Evolutionary conservation across 768 basidiomycete genomes (phyloP).

Genomic region (Tricholoma matsutake): DNA sequence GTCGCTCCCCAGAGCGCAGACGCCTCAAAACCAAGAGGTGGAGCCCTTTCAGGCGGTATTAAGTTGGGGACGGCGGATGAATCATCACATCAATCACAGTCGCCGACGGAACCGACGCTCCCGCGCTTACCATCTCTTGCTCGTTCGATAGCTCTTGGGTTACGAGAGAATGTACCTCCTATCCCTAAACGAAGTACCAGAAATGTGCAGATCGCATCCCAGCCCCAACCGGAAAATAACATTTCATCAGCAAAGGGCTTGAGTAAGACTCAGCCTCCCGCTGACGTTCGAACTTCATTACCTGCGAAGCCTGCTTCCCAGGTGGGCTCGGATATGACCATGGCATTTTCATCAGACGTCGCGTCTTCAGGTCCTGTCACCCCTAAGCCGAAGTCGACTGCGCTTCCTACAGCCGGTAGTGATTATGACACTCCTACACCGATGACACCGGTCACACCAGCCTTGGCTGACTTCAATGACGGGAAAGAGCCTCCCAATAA

Average conservation of each 20-base stretch:
- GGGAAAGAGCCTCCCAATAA: background rate
- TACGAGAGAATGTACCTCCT: background rate
- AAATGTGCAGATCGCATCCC: background rate
- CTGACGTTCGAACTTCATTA: background rate
- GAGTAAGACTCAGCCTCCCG: background rate
- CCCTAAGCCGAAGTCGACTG: background rate
- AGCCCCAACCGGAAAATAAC: background rate
- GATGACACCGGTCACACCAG: background rate
- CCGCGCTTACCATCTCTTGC: background rate
- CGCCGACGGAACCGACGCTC: background rate
- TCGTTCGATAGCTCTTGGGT: constrained; percentile 2
- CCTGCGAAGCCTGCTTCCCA: background rate
- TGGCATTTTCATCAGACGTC: background rate
- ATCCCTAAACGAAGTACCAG: background rate
- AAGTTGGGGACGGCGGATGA: constrained; percentile 9
- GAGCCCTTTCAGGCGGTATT: constrained; percentile 13
- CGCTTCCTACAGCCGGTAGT: background rate
- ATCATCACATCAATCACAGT: background rate
- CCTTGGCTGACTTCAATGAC: background rate
- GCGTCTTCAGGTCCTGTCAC: background rate
- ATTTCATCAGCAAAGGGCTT: background rate
- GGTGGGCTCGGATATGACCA: background rate
- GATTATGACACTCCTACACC: background rate
- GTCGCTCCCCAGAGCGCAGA: constrained; percentile 6
- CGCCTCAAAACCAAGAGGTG: constrained; percentile 6